phyloP scores from a whole-genome alignment of 73 alveolate species.

The Tetrahymena thermophila region DNA sequence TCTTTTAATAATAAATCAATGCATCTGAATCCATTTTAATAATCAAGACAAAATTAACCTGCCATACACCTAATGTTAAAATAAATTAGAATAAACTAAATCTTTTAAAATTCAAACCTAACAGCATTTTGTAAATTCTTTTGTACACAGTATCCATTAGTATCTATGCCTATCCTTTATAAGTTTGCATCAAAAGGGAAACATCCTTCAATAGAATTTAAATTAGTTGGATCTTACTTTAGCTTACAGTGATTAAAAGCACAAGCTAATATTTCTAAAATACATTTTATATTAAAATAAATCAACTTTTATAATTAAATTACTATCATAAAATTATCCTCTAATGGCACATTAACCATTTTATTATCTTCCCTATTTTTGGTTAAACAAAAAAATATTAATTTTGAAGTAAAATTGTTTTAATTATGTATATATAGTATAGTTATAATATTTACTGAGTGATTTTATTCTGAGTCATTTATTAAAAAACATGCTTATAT shows the following conservation, averaged over 20 bases:
- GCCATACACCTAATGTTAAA: not conserved
- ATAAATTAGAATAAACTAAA: not conserved
- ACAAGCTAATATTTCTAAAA: not conserved
- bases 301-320: not conserved
- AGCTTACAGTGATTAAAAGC: not conserved
- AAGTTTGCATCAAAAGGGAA: not conserved
- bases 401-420: no score
- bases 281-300: not conserved
- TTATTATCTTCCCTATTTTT: not conserved
- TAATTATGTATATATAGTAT: no score
- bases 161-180: not conserved
- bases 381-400: no score
- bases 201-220: not conserved
- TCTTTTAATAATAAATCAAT: not conserved
- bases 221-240: not conserved
- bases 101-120: not conserved
- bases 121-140: not conserved
- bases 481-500: not conserved
- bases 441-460: not conserved
- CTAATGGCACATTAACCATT: not conserved
- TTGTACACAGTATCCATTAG: not conserved
- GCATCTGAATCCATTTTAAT: not conserved
- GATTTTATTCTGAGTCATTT: not conserved
- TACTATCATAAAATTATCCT: not conserved
- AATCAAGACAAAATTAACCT: not conserved